Evolutionary conservation across 2,329 filamentous ascomycete genomes (phyloP).

Genomic region (Zarea fungicola): DNA sequence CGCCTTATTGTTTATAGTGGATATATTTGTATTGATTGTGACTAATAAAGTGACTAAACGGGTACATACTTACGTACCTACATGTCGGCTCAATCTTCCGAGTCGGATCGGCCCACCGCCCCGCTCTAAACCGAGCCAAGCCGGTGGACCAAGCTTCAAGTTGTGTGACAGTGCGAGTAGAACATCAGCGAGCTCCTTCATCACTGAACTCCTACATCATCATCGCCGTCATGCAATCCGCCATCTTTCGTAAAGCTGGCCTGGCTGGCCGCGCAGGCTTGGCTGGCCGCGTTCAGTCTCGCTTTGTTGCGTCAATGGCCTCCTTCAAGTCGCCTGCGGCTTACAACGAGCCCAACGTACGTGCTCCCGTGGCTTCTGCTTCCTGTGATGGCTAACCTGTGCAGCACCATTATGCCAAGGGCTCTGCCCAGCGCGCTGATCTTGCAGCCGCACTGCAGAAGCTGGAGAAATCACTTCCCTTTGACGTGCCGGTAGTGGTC

Average conservation of each 20-base stretch:
- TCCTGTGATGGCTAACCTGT: too few species aligned
- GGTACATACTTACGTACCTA: neutral
- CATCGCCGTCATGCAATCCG: constrained; percentile 28
- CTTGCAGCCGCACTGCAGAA: constrained; percentile 68
- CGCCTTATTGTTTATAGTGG: too few species aligned
- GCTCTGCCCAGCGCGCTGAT: constrained; percentile 70
- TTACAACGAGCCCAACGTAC: constrained; percentile 91
- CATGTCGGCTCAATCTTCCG: neutral
- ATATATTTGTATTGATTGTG: too few species aligned
- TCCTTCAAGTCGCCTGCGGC: constrained; percentile 84
- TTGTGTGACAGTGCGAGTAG: too few species aligned
- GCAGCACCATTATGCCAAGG: constrained; percentile 91
- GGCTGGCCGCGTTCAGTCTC: constrained; percentile 25
- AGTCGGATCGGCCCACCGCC: neutral
- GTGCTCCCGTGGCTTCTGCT: too few species aligned
- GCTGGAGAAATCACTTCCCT: constrained; percentile 61
- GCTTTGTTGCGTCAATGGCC: constrained; percentile 57
- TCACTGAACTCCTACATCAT: constrained; percentile 7
- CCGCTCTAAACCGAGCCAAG: neutral
- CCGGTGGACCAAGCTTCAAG: neutral
- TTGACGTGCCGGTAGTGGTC: constrained; percentile 78
- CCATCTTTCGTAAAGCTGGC: constrained; percentile 28
- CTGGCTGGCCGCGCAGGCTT: constrained; percentile 29
- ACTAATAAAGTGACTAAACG: neutral
- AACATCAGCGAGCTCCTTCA: neutral